phyloP scores from a whole-genome alignment of 176 grass and related monocot genomes.

The Oryza brachyantha region DNA sequence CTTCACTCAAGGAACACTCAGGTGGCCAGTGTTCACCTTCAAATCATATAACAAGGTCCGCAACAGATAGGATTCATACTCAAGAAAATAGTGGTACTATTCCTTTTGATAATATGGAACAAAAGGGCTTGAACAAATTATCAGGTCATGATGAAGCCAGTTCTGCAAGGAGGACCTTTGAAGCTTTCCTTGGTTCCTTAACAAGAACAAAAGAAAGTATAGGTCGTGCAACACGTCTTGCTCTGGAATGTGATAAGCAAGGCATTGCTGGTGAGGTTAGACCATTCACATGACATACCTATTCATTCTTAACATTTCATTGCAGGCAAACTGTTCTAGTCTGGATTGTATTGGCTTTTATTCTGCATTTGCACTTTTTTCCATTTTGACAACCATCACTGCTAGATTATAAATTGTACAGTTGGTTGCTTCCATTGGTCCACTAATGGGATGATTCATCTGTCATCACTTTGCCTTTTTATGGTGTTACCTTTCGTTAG shows the following conservation, averaged over 20 bases:
- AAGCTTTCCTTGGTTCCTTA: constrained; percentile 72
- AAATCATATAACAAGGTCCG: constrained; percentile 35
- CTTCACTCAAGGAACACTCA: constrained; percentile 59
- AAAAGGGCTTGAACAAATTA: constrained; percentile 43
- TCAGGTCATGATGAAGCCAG: constrained; percentile 51
- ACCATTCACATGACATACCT: constrained; percentile 14
- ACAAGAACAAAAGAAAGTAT: constrained; percentile 97
- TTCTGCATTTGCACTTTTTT: constrained; percentile 8
- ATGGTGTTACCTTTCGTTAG: background rate
- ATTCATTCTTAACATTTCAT: constrained; percentile 27
- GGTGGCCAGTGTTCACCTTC: constrained; percentile 51
- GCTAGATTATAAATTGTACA: constrained; percentile 24
- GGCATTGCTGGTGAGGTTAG: constrained; percentile 94
- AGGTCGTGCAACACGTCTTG: constrained; percentile 86
- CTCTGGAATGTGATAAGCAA: constrained; percentile 92
- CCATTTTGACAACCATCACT: background rate
- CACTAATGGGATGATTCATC: constrained; percentile 5
- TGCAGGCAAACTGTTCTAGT: background rate
- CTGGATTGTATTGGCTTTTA: constrained; percentile 19
- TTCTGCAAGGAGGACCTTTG: constrained; percentile 68
- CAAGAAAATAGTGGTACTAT: constrained; percentile 41
- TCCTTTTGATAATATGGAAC: constrained; percentile 42
- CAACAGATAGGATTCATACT: constrained; percentile 47
- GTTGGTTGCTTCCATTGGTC: constrained; percentile 19
- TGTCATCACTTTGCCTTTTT: background rate